Base-by-base conservation (phyloP, 2,329 filamentous ascomycete genomes). In the Ceratocystiopsis sp. region DNA sequence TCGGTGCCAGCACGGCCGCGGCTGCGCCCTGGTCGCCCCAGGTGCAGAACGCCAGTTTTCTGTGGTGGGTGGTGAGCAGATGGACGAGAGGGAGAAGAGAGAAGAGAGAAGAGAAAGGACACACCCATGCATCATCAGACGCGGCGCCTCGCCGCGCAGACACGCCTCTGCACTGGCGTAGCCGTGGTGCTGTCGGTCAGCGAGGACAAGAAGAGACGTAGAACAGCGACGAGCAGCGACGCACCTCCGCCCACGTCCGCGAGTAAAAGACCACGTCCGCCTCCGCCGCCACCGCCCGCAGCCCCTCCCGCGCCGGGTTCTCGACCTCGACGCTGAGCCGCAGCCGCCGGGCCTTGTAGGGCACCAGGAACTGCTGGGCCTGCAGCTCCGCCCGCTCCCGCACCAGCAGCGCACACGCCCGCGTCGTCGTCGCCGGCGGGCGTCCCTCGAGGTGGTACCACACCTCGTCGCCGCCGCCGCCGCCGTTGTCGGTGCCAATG, bases 401-500 rank as follows among this genome's bases (percentile, higher is more conserved):
- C 19, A 21, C 4, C 19, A 21, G 17, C 16, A 5, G 17, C 11
- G 37, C 55, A 62, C 43, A 84, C 73, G 57, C 76, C 82, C 37
- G 64, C 54, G 18, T 74, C 21, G 18, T 74, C 21, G 74, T 72
- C 38, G 73, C 67, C 35, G 77, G 75, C 44, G 74, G 72, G 43
- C 80, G 73, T 46, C 80, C 81, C 66, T 84, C 80, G 51, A 84
- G 84, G 61, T 85, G 80, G 62, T 75, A 80, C 78, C 76, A 84
- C 59, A 7, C 7, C 4, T 21, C 62, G 6, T 59, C 55, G 32
- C 59, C 53, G 34, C 59, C 52, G 10, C 53, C 40, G n/a, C 49
- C 19, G 4, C 19, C 19, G 7, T 11, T 13, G 3, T 18, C 37
- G 52, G 18, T 14, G 5, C 52, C 52, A 39, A 75, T 18, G 16